Evolutionary conservation across 768 basidiomycete species (phyloP), one percentile per base, ranked within the genome.

Genomic region (Clavulina sp.): DNA sequence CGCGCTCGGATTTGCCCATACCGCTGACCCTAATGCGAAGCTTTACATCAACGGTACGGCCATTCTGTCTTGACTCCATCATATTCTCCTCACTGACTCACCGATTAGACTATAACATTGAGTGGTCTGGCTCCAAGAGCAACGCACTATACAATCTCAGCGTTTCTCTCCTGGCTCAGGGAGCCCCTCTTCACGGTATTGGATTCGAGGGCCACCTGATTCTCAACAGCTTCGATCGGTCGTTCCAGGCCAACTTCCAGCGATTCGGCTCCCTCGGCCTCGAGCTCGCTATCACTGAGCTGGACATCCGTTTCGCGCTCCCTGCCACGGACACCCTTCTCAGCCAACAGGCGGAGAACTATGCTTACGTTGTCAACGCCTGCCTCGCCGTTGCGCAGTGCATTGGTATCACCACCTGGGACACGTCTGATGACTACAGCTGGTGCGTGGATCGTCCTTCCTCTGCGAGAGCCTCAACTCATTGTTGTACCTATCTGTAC

Each of bases 201-300:
- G 79, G 79, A 52, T 66, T 78, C 50, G 49, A 53, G 21, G 52
- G 6, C 13, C 52, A 53, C 19, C n/a, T 53, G 2, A 32, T 34
- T 9, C 47, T 49, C 1, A 13, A 7, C 36, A 3, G 47, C 48
- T 30, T 9, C 16, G 5, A 23, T 28, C 18, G 9, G 2, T 18
- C 33, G 13, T 60, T 81, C 47, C 65, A 71, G 51, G 61, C 67
- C 2, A 73, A 74, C 53, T 63, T 79, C 51, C 60, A 70, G 54
- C 66, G 70, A 48, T 73, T 81, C 59, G 70, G 73, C 9, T 70
- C 70, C 7, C 71, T 80, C 26, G 78, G 80, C 3, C 65, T 81
- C 40, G 79, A 81, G 57, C 74, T 80, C 24, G 78, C 78, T 6
- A 73, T 80, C 57, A 81, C 80, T 2, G 80, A 80, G 60, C 70